Evolutionary conservation across 176 grass and related monocot genomes (phyloP).

Genomic region (Hsuehochloa calcarea): DNA sequence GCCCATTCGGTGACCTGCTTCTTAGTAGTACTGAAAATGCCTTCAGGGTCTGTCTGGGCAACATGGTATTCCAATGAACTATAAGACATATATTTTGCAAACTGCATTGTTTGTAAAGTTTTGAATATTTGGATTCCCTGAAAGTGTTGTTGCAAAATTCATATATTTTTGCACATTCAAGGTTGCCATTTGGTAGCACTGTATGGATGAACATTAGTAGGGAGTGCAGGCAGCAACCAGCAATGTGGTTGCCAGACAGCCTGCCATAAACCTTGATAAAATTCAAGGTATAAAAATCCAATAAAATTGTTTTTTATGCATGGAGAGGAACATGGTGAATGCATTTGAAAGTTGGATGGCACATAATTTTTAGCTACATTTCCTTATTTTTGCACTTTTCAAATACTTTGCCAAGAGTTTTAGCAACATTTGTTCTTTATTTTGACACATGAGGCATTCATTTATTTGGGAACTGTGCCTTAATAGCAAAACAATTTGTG

Average conservation of each 20-base stretch:
- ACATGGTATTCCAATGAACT: background rate
- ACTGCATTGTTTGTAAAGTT: background rate
- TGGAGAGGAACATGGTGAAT: background rate
- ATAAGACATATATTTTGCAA: background rate
- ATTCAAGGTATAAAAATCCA: background rate
- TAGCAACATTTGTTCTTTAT: constrained; percentile 11
- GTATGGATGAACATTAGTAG: constrained; percentile 3
- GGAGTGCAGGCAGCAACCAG: background rate
- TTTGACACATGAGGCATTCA: constrained; percentile 12
- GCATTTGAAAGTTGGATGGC: background rate
- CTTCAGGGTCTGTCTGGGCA: background rate
- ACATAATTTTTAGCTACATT: background rate
- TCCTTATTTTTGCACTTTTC: constrained; percentile 6
- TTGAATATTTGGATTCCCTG: constrained; percentile 14
- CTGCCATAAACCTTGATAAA: background rate
- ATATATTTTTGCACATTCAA: constrained; percentile 11
- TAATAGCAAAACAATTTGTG: background rate
- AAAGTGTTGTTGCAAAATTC: background rate
- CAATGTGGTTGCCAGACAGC: constrained; percentile 6
- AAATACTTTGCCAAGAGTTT: background rate
- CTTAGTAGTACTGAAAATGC: background rate
- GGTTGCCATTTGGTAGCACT: background rate
- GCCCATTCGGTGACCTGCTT: constrained; percentile 27
- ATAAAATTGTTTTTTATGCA: background rate
- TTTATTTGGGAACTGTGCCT: background rate